Percentiles rank a stretch among this genome's conserved stretches.
phyloP scores from a whole-genome alignment of 305 asterid species.

The Caryopteris hybrid region DNA sequence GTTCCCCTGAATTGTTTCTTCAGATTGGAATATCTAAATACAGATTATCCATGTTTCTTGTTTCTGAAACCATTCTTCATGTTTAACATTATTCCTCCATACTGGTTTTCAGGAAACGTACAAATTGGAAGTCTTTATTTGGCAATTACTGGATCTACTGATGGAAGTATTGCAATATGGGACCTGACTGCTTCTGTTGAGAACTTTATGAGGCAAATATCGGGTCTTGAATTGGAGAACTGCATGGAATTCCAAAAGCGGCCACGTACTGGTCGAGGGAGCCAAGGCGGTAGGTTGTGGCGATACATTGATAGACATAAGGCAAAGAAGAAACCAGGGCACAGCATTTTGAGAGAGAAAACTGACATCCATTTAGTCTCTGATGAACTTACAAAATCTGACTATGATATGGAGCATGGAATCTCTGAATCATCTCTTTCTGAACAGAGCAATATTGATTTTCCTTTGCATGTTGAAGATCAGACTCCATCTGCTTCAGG shows the following conservation, averaged over 20 bases:
- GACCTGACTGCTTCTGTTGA: slow-evolving; percentile 72
- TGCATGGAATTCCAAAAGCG: slow-evolving; percentile 64
- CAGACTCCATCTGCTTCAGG: slow-evolving; percentile 23
- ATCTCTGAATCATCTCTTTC: slow-evolving; percentile 31
- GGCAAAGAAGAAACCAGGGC: slow-evolving; percentile 36
- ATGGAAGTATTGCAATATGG: slow-evolving; percentile 90
- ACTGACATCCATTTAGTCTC: slow-evolving; percentile 22
- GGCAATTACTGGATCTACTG: slow-evolving; percentile 81
- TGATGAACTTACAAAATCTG: slow-evolving; percentile 15
- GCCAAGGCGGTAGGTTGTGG: slow-evolving; percentile 95
- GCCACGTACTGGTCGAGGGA: slow-evolving; percentile 95
- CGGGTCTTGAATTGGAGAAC: slow-evolving; percentile 50
- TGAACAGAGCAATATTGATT: slow-evolving; percentile 22
- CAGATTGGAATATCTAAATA: neutral
- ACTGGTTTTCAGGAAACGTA: slow-evolving; percentile 31
- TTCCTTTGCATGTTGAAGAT: slow-evolving; percentile 21
- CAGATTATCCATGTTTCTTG: no score
- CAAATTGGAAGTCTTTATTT: slow-evolving; percentile 48
- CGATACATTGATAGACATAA: slow-evolving; percentile 42
- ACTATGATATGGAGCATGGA: slow-evolving; percentile 21
- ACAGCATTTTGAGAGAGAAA: slow-evolving; percentile 24
- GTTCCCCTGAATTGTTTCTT: neutral
- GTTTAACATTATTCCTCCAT: slow-evolving; percentile 9
- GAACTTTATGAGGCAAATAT: slow-evolving; percentile 55
- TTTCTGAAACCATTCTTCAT: no score